Percentiles rank a stretch among this genome's conserved stretches.
These are phyloP conservation scores for Naganishia randhawae DNA, from an alignment of 768 basidiomycete genomes.

Conservation along the genomic window DNA sequence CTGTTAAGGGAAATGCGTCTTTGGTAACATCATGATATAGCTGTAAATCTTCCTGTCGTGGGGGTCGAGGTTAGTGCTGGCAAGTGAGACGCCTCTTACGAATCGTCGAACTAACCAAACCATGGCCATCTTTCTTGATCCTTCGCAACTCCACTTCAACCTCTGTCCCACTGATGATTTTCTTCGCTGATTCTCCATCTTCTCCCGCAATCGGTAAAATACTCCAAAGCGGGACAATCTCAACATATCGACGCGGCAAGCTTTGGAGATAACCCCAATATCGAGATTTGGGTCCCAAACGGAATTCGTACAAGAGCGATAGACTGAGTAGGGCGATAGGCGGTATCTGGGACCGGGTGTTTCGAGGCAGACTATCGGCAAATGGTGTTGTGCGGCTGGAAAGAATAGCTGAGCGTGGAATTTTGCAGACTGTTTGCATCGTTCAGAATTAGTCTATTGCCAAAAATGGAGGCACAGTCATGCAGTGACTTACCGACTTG, in stretches of 20 bases:
- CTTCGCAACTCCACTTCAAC: conserved; percentile 35
- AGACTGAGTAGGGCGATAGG: conserved; percentile 45
- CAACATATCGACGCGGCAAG: conserved; percentile 42
- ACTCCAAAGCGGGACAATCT: conserved; percentile 50
- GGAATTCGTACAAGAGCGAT: conserved; percentile 49
- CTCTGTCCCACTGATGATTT: conserved; percentile 45
- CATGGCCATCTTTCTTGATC: conserved; percentile 34
- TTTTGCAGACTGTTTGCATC: conserved; percentile 22
- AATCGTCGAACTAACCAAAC: conserved; percentile 10
- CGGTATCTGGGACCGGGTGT: conserved; percentile 21
- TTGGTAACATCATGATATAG: conserved; percentile 24
- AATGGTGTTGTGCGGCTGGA: conserved; percentile 19
- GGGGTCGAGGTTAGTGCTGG: background rate
- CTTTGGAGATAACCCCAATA: conserved; percentile 51
- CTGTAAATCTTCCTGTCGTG: conserved; percentile 24
- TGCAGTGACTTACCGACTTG: conserved; percentile 23
- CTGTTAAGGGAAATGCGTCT: conserved; percentile 30
- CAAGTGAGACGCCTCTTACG: background rate
- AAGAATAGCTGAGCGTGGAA: conserved; percentile 27
- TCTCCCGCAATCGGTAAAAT: conserved; percentile 32
- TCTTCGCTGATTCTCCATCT: conserved; percentile 39
- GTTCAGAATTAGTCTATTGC: background rate
- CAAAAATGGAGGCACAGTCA: background rate
- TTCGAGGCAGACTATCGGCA: conserved; percentile 2
- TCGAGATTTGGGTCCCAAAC: conserved; percentile 38